phyloP scores from a whole-genome alignment of 225 moss, liverwort and hornwort species.

The Rhytidiadelphus loreus region DNA sequence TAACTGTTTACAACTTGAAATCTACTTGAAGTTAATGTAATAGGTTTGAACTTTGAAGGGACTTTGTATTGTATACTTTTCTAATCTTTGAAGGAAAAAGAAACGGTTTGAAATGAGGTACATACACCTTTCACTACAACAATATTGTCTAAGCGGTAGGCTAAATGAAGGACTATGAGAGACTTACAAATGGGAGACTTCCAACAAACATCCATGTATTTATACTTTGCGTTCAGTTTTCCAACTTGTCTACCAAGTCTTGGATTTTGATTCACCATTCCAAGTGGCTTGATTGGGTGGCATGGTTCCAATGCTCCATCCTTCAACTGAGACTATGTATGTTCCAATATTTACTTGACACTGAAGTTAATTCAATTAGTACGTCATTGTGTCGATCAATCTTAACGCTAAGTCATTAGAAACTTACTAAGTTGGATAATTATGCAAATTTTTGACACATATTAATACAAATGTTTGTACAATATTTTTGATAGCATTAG shows the following conservation, averaged over 20 bases:
- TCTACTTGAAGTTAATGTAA: too few species aligned
- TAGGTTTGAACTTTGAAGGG: neutral
- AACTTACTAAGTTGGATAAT: neutral
- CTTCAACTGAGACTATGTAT: neutral
- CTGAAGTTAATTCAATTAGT: neutral
- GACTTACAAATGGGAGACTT: neutral
- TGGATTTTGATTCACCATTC: neutral
- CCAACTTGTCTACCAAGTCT: neutral
- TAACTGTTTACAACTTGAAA: too few species aligned
- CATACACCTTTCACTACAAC: neutral
- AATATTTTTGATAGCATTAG: too few species aligned
- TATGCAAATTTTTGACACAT: rapidly evolving
- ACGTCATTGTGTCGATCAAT: rapidly evolving
- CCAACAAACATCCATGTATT: neutral
- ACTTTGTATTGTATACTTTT: neutral
- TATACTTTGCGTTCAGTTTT: neutral
- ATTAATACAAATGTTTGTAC: neutral
- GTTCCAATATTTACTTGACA: neutral
- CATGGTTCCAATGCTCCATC: neutral
- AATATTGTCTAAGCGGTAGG: too few species aligned
- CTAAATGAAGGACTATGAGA: neutral
- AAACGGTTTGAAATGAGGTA: neutral
- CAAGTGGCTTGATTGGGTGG: too few species aligned
- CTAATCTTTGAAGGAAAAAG: neutral
- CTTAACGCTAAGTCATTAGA: neutral